These are phyloP conservation scores for Aspergillus carlsbadensis DNA, from an alignment of 495 filamentous ascomycete species.

Conservation along the genomic window DNA sequence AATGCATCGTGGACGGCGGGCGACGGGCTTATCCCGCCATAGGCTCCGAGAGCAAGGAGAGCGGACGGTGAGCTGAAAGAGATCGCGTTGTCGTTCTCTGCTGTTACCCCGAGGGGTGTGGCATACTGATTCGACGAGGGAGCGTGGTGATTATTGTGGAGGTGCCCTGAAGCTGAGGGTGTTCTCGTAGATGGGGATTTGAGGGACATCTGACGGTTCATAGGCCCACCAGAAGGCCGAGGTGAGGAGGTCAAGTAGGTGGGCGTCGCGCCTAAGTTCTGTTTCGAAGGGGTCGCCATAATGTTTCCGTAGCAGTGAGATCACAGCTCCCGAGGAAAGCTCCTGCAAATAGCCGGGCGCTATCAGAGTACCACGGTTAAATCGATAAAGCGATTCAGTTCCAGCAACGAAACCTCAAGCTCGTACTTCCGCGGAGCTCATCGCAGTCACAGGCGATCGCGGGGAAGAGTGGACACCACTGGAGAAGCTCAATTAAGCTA, in stretches of 20 bases:
- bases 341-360: not conserved
- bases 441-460: not conserved
- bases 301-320: not conserved
- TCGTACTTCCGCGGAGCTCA: slow-evolving; percentile 4
- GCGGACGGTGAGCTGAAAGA: slow-evolving; percentile 48
- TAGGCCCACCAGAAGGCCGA: slow-evolving; percentile 38
- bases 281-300: slow-evolving; percentile 50
- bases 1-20: slow-evolving; percentile 42
- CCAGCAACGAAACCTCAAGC: not conserved
- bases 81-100: slow-evolving; percentile 40
- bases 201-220: slow-evolving; percentile 41
- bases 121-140: slow-evolving; percentile 41
- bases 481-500: not conserved
- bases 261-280: slow-evolving; percentile 42
- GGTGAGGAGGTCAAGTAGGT: slow-evolving; percentile 49
- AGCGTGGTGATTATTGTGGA: slow-evolving; percentile 22
- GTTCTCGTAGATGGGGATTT: slow-evolving; percentile 47
- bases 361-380: not conserved
- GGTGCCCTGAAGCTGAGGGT: slow-evolving; percentile 39
- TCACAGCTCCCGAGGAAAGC: not conserved
- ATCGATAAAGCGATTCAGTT: not conserved
- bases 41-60: slow-evolving; percentile 42
- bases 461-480: not conserved
- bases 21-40: slow-evolving; percentile 44
- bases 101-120: slow-evolving; percentile 37